phyloP scores from a whole-genome alignment of 2,329 filamentous ascomycete genomes.

The Colletotrichum eleusines region DNA sequence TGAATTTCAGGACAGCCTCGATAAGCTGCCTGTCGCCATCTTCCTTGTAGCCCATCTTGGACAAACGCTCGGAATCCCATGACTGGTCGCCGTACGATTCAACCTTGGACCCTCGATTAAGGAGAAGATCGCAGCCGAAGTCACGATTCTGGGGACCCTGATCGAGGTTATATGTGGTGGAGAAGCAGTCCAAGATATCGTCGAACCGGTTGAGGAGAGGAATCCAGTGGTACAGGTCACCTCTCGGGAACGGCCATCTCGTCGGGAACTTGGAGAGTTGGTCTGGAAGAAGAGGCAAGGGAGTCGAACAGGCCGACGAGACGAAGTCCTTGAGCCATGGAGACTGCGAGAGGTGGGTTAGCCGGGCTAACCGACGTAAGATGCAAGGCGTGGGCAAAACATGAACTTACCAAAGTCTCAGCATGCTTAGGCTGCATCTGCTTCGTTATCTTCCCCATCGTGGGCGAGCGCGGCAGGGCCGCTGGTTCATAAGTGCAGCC shows the following conservation, averaged over 20 bases:
- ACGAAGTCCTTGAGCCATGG: conserved; percentile 89
- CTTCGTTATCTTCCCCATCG: conserved; percentile 78
- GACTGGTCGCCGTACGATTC: conserved; percentile 63
- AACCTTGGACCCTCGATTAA: conserved; percentile 67
- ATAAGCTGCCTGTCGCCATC: conserved; percentile 87
- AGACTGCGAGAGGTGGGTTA: conserved; percentile 70
- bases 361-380: conserved; percentile 13
- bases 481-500: conserved; percentile 54
- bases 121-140: conserved; percentile 76
- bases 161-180: conserved; percentile 81
- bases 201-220: conserved; percentile 94
- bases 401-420: conserved; percentile 71
- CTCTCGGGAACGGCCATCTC: conserved; percentile 94
- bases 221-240: conserved; percentile 99
- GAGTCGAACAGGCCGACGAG: conserved; percentile 73
- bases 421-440: conserved; percentile 74
- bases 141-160: conserved; percentile 83
- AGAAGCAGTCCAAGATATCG: conserved; percentile 84
- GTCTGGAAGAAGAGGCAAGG: conserved; percentile 81
- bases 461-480: conserved; percentile 70
- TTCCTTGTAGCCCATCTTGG: conserved; percentile 71
- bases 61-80: conserved; percentile 62
- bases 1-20: conserved; percentile 86
- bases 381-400: conserved; percentile 17
- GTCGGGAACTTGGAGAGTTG: conserved; percentile 85